These are phyloP conservation scores for Phytopythium ostracodes DNA, from an alignment of 352 stramenopile genomes.

Conservation along the genomic window DNA sequence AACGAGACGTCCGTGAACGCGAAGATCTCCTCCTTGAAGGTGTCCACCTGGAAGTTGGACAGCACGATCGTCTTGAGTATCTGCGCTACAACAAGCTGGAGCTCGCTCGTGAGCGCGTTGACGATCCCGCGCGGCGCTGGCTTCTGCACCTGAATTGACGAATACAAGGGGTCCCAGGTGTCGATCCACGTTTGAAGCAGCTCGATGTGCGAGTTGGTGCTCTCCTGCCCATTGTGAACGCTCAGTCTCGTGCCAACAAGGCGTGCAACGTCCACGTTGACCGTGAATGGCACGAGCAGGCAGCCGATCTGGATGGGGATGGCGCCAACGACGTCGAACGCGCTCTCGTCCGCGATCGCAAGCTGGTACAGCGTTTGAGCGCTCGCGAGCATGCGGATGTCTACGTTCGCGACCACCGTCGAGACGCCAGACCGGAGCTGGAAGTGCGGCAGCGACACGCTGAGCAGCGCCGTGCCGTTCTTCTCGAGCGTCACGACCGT, in stretches of 20 bases:
- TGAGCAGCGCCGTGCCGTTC: constrained; percentile 45
- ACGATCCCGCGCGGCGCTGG: constrained; percentile 13
- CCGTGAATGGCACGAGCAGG: constrained; percentile 68
- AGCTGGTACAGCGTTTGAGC: constrained; percentile 45
- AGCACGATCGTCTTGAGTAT: constrained; percentile 76
- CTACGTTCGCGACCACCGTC: constrained; percentile 40
- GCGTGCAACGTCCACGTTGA: constrained; percentile 52
- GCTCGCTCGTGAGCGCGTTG: constrained; percentile 38
- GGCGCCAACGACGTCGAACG: constrained; percentile 40
- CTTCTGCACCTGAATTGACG: neutral
- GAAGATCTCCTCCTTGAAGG: constrained; percentile 56
- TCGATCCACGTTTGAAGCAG: constrained; percentile 1
- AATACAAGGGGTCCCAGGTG: neutral
- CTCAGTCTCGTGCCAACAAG: constrained; percentile 15
- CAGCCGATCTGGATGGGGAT: constrained; percentile 61
- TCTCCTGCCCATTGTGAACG: neutral
- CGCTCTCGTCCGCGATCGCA: constrained; percentile 36
- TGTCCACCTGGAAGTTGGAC: constrained; percentile 64
- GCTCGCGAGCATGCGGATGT: constrained; percentile 41
- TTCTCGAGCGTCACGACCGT: constrained; percentile 50
- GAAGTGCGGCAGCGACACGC: constrained; percentile 46
- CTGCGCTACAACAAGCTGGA: constrained; percentile 50
- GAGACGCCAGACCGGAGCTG: constrained; percentile 44
- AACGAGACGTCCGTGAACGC: constrained; percentile 81
- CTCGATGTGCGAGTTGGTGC: neutral